Percentiles rank a stretch among this genome's conserved stretches.
These are phyloP conservation scores for Penicillium capsulatum DNA, from an alignment of 2,329 filamentous ascomycete genomes.

Conservation along the genomic window DNA sequence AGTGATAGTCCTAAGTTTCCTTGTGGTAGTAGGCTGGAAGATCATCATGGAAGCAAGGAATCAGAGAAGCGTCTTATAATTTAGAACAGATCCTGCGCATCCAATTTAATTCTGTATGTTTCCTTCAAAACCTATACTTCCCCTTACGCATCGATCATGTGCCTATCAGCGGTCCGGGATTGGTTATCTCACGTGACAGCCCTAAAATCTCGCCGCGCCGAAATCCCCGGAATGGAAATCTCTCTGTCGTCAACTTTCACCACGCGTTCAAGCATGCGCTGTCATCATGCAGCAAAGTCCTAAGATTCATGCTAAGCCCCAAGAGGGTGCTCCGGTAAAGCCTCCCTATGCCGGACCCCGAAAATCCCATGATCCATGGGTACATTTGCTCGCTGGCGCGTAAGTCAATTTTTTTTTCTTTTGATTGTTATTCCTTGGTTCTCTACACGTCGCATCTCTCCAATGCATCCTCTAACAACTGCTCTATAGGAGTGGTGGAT, in stretches of 20 bases:
- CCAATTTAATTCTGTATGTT: conserved; percentile 18
- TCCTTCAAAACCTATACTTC: conserved; percentile 22
- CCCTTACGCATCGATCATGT: not conserved
- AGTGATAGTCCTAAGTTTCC: too few relatives aligned
- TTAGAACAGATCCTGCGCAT: too few relatives aligned
- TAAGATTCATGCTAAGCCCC: conserved; percentile 15
- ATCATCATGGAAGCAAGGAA: too few relatives aligned
- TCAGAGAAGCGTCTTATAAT: too few relatives aligned
- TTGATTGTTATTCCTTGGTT: not conserved
- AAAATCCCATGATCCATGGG: conserved; percentile 23
- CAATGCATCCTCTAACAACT: conserved; percentile 2
- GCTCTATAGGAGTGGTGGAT: conserved; percentile 57
- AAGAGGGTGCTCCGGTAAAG: conserved; percentile 10
- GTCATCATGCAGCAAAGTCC: conserved; percentile 16
- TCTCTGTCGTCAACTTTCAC: conserved; percentile 8
- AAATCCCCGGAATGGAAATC: conserved; percentile 14
- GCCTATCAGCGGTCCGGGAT: conserved; percentile 9
- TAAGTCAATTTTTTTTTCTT: too few relatives aligned
- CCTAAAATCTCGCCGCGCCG: conserved; percentile 15
- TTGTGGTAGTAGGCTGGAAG: too few relatives aligned
- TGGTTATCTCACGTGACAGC: conserved; percentile 19
- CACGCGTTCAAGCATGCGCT: conserved; percentile 11
- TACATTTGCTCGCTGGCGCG: conserved; percentile 34
- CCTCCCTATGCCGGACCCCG: conserved; percentile 8
- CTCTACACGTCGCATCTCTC: conserved; percentile 1